phyloP scores from a whole-genome alignment of 2,329 filamentous ascomycete species.

The Aspergillus sclerotialis region DNA sequence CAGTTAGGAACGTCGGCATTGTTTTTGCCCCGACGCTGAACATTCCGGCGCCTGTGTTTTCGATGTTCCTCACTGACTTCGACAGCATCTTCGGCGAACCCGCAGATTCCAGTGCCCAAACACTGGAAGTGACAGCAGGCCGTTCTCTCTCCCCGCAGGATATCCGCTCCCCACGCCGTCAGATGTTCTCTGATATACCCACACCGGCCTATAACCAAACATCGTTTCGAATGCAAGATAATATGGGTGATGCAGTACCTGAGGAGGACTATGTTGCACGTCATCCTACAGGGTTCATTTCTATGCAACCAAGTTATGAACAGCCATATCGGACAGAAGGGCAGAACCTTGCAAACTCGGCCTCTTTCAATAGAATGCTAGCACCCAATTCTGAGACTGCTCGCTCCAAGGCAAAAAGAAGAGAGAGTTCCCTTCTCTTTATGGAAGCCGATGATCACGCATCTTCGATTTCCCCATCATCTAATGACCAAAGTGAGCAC shows the following conservation, averaged over 20 bases:
- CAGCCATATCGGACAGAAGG: slow-evolving; percentile 21
- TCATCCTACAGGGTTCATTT: slow-evolving; percentile 47
- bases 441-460: slow-evolving; percentile 33
- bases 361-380: slow-evolving; percentile 35
- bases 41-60: slow-evolving; percentile 90
- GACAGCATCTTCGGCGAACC: slow-evolving; percentile 72
- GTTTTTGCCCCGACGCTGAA: slow-evolving; percentile 97
- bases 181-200: slow-evolving; percentile 61
- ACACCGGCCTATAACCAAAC: slow-evolving; percentile 57
- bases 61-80: slow-evolving; percentile 87
- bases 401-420: slow-evolving; percentile 38
- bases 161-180: slow-evolving; percentile 56
- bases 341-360: slow-evolving; percentile 13
- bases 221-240: slow-evolving; percentile 36
- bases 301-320: slow-evolving; percentile 46
- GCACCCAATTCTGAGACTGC: slow-evolving; percentile 28
- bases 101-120: slow-evolving; percentile 38
- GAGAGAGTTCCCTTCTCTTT: slow-evolving; percentile 43
- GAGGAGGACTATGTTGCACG: slow-evolving; percentile 19
- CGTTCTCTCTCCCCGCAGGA: slow-evolving; percentile 46
- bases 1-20: slow-evolving; percentile 91
- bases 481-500: slow-evolving; percentile 16
- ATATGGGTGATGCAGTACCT: slow-evolving; percentile 16
- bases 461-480: slow-evolving; percentile 14
- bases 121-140: slow-evolving; percentile 38